These are phyloP conservation scores for Chlorophyllum brunneum DNA, from an alignment of 768 basidiomycete species.

Conservation along the genomic window DNA sequence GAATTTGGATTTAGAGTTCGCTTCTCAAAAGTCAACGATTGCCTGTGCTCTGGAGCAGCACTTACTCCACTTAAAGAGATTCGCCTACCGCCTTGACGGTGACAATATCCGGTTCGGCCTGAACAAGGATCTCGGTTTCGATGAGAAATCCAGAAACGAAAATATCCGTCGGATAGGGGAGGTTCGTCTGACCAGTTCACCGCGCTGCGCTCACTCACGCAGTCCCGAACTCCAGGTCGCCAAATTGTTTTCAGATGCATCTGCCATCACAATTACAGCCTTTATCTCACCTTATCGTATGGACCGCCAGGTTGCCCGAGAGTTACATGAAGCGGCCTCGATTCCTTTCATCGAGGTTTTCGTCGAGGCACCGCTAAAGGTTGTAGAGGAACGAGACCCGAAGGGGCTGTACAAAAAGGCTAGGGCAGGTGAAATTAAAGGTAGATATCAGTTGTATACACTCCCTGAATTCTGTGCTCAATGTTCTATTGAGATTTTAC, in stretches of 20 bases:
- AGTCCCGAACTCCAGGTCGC: constrained; percentile 61
- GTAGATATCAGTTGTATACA: constrained; percentile 33
- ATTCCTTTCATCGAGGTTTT: constrained; percentile 93
- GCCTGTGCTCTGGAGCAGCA: constrained; percentile 97
- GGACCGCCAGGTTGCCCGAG: constrained; percentile 79
- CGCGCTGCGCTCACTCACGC: not conserved
- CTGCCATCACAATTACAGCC: constrained; percentile 84
- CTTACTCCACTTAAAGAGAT: constrained; percentile 80
- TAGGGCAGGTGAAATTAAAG: constrained; percentile 92
- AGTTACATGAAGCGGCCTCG: constrained; percentile 68
- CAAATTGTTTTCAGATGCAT: constrained; percentile 88
- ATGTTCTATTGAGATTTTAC: constrained; percentile 81
- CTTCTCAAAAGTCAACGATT: constrained; percentile 74
- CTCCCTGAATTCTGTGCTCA: not conserved
- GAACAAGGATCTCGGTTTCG: constrained; percentile 95
- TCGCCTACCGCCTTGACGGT: constrained; percentile 90
- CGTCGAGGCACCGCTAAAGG: constrained; percentile 84
- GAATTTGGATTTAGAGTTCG: not conserved
- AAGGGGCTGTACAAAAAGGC: constrained; percentile 99
- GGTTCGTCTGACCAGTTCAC: constrained; percentile 38
- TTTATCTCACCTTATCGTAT: constrained; percentile 98
- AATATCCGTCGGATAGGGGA: constrained; percentile 98
- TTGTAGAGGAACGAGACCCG: constrained; percentile 91
- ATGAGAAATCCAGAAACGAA: constrained; percentile 87
- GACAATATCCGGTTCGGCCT: constrained; percentile 95